Evolutionary conservation across 352 stramenopile genomes (phyloP).

Genomic region (Globisporangium mamillatum): DNA sequence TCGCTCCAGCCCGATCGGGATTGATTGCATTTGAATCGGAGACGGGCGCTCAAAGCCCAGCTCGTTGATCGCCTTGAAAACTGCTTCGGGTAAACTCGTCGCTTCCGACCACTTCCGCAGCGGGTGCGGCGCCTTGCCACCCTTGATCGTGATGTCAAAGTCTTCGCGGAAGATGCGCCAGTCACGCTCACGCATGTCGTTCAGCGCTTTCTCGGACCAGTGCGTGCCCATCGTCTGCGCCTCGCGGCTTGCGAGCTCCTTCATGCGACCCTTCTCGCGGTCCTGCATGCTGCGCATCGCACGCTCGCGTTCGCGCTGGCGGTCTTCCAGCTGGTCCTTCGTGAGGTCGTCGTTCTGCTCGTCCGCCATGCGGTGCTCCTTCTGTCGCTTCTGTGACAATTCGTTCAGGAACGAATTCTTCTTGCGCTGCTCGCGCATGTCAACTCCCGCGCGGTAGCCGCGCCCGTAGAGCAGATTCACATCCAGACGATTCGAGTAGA

Average conservation of each 20-base stretch:
- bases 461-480: slow-evolving; percentile 91
- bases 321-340: slow-evolving; percentile 51
- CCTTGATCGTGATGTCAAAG: slow-evolving; percentile 97
- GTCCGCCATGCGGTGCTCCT: slow-evolving; percentile 69
- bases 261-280: slow-evolving; percentile 51
- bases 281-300: slow-evolving; percentile 73
- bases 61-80: slow-evolving; percentile 90
- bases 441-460: slow-evolving; percentile 91
- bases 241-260: slow-evolving; percentile 66
- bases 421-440: slow-evolving; percentile 93
- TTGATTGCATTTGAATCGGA: slow-evolving; percentile 98
- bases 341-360: slow-evolving; percentile 60
- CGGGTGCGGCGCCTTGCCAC: slow-evolving; percentile 87
- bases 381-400: slow-evolving; percentile 84
- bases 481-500: slow-evolving; percentile 88
- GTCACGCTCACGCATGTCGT: slow-evolving; percentile 95
- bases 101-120: slow-evolving; percentile 92
- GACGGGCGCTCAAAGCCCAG: slow-evolving; percentile 96
- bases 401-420: slow-evolving; percentile 87
- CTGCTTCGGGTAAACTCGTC: slow-evolving; percentile 43
- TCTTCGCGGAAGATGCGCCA: slow-evolving; percentile 99
- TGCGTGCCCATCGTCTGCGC: slow-evolving; percentile 81
- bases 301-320: slow-evolving; percentile 68
- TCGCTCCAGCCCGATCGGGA: slow-evolving; percentile 95
- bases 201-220: slow-evolving; percentile 93